Evolutionary conservation across 2,329 filamentous ascomycete genomes (phyloP).

Genomic region (Zymoseptoria ardabiliae): DNA sequence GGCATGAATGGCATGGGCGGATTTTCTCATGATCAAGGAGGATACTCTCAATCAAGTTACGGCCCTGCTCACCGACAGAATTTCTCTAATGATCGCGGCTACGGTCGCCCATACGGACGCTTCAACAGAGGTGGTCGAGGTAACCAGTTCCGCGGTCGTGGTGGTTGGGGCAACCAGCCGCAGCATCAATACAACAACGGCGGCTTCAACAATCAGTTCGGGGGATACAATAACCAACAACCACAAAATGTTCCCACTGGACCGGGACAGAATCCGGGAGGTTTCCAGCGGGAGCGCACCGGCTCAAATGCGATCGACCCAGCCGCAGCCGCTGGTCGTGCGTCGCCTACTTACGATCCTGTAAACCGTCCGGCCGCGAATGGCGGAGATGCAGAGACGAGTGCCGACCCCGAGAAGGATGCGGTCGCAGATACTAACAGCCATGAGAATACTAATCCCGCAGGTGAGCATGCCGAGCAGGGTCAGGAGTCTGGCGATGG

Average conservation of each 20-base stretch:
- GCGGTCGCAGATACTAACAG: slow-evolving; percentile 27
- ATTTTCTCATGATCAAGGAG: slow-evolving; percentile 43
- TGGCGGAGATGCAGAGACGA: slow-evolving; percentile 10
- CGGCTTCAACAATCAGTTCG: slow-evolving; percentile 11
- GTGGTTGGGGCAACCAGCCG: slow-evolving; percentile 23
- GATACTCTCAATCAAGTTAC: slow-evolving; percentile 43
- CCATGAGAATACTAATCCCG: slow-evolving; percentile 25
- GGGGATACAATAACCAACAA: slow-evolving; percentile 9
- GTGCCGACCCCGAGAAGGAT: slow-evolving; percentile 25
- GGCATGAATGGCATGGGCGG: slow-evolving; percentile 67
- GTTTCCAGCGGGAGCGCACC: slow-evolving; percentile 12
- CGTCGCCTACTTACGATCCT: slow-evolving; percentile 24
- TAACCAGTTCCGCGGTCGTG: slow-evolving; percentile 20
- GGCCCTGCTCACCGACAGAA: slow-evolving; percentile 38
- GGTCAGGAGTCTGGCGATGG: slow-evolving; percentile 9
- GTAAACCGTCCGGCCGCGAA: slow-evolving; percentile 4
- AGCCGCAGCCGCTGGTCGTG: slow-evolving; percentile 16
- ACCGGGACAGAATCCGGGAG: slow-evolving; percentile 11
- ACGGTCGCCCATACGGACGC: slow-evolving; percentile 49
- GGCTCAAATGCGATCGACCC: slow-evolving; percentile 11
- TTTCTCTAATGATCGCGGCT: slow-evolving; percentile 58
- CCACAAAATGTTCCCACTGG: background rate
- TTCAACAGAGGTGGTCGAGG: slow-evolving; percentile 28
- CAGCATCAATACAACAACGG: slow-evolving; percentile 20
- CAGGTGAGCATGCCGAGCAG: slow-evolving; percentile 12